Conservation (phyloP, 805 yeast genomes). For the Starmerella asiatica region DNA sequence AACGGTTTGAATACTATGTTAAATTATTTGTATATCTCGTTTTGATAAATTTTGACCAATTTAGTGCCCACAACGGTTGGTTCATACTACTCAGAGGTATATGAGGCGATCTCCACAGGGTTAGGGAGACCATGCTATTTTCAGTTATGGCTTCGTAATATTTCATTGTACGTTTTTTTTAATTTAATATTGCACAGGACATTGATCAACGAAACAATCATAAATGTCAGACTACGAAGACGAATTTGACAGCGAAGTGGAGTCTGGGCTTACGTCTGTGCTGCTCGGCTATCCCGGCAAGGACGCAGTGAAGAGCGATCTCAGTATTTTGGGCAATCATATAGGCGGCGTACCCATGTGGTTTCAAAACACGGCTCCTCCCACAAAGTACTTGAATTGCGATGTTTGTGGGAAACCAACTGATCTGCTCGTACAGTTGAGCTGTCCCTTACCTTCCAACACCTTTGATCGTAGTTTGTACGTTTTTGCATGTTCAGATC, state of each 20-base stretch:
- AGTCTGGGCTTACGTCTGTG: conserved; percentile 23
- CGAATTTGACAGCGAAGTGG: conserved; percentile 15
- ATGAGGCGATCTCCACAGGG: too few relatives aligned
- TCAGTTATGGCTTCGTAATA: too few relatives aligned
- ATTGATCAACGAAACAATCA: too few relatives aligned
- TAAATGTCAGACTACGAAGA: conserved; percentile 29
- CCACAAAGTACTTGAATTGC: conserved; percentile 41
- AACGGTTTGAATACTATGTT: neutral
- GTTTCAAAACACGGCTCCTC: conserved; percentile 55
- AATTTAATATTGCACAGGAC: too few relatives aligned
- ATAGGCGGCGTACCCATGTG: conserved; percentile 60
- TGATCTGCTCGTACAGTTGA: conserved; percentile 65
- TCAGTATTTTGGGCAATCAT: conserved; percentile 34
- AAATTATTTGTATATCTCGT: too few relatives aligned
- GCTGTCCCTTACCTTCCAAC: conserved; percentile 59
- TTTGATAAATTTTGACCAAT: too few relatives aligned
- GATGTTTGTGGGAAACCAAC: conserved; percentile 47
- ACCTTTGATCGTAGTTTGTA: conserved; percentile 60
- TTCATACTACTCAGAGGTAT: too few relatives aligned
- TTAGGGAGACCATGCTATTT: too few relatives aligned
- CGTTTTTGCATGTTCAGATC: conserved; percentile 57
- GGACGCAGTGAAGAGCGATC: conserved; percentile 7
- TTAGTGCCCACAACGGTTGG: too few relatives aligned
- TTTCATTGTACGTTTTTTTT: too few relatives aligned
- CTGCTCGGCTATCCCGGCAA: conserved; percentile 29